Evolutionary conservation across 2,329 filamentous ascomycete genomes (phyloP).

Genomic region (Verticillium dahliae): DNA sequence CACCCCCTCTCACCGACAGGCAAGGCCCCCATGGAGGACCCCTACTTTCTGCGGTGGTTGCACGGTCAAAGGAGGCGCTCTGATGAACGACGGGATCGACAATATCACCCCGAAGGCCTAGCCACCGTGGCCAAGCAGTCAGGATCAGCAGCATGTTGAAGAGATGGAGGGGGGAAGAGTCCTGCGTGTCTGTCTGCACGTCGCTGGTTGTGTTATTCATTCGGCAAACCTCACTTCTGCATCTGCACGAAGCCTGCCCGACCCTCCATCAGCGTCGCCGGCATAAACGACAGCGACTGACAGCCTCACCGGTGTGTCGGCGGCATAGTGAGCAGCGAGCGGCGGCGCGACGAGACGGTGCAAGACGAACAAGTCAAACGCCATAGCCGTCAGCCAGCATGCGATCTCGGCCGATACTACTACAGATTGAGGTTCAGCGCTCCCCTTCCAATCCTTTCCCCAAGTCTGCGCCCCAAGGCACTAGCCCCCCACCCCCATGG

Average conservation of each 20-base stretch:
- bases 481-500: not conserved
- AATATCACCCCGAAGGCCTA: not conserved
- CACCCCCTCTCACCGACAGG: not conserved
- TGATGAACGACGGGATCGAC: not conserved
- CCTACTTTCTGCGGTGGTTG: not conserved
- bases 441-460: not conserved
- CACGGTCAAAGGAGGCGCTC: not conserved
- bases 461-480: not conserved
- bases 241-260: not conserved
- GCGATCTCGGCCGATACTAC: not conserved
- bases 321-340: not conserved
- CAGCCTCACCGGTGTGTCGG: not conserved
- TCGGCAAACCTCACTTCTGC: not conserved
- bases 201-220: not conserved
- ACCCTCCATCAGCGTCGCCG: not conserved
- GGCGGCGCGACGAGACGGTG: not conserved
- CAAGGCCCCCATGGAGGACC: not conserved
- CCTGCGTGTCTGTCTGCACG: not conserved
- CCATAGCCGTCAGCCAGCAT: not conserved
- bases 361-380: not conserved
- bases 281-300: not conserved
- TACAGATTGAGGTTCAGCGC: not conserved
- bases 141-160: not conserved
- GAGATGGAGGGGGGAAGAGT: too few species aligned
- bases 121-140: not conserved